phyloP scores from a whole-genome alignment of 1,284 basidiomycete species.

The Puccinia triticina region DNA sequence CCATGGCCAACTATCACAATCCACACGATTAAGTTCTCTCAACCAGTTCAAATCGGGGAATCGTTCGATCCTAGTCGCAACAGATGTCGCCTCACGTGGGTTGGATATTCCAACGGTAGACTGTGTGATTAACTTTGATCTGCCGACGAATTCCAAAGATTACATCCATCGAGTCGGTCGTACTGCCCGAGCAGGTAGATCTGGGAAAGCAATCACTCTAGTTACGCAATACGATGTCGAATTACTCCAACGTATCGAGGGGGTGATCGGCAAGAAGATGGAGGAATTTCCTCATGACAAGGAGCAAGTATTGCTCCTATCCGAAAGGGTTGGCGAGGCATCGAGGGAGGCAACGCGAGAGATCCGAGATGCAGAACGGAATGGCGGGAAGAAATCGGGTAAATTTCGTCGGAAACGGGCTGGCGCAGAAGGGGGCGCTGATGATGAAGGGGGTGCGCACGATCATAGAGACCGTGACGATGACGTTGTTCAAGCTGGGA shows the following conservation, averaged over 20 bases:
- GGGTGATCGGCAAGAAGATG: constrained; percentile 88
- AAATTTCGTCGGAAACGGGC: constrained; percentile 64
- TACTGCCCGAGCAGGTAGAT: constrained; percentile 92
- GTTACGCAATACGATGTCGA: constrained; percentile 99
- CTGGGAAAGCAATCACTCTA: constrained; percentile 92
- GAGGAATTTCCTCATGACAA: constrained; percentile 85
- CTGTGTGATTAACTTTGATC: constrained; percentile 96
- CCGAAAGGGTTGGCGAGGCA: constrained; percentile 88
- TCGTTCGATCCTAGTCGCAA: constrained; percentile 88
- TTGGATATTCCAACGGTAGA: constrained; percentile 96
- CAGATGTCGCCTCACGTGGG: constrained; percentile 95
- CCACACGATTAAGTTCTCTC: constrained; percentile 87
- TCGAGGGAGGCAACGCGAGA: constrained; percentile 79
- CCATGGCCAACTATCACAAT: constrained; percentile 93
- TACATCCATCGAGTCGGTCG: constrained; percentile 98
- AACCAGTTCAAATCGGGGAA: constrained; percentile 95
- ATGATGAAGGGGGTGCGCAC: constrained; percentile 54
- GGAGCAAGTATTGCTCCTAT: constrained; percentile 83
- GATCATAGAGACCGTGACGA: constrained; percentile 84
- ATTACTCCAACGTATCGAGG: constrained; percentile 69
- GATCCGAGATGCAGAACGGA: constrained; percentile 64
- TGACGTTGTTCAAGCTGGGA: constrained; percentile 63
- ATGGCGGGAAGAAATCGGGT: constrained; percentile 56
- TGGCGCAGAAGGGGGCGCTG: constrained; percentile 62
- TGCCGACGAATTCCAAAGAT: constrained; percentile 97